Evolutionary conservation across 305 asterid genomes (phyloP).

Genomic region (Ajuga reptans): DNA sequence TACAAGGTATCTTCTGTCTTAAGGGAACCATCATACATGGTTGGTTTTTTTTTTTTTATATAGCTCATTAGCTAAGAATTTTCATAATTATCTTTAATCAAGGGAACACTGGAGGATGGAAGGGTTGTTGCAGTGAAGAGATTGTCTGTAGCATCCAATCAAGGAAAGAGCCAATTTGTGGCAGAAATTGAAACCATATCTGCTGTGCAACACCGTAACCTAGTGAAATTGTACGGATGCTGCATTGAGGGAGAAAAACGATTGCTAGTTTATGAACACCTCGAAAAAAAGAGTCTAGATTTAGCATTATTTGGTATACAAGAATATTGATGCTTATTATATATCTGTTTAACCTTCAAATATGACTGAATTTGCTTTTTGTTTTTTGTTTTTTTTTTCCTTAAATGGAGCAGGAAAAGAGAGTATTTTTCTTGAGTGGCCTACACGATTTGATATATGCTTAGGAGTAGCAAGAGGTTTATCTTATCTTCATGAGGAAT

Average conservation of each 20-base stretch:
- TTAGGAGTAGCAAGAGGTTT: constrained; percentile 76
- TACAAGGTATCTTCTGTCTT: constrained; percentile 41
- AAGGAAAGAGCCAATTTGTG: constrained; percentile 69
- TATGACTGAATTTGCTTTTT: background rate
- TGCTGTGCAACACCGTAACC: constrained; percentile 76
- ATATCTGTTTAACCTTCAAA: background rate
- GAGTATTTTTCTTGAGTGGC: constrained; percentile 48
- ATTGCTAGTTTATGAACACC: constrained; percentile 64
- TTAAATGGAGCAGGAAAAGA: constrained; percentile 33
- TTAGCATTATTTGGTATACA: constrained; percentile 53
- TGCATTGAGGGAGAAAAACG: constrained; percentile 69
- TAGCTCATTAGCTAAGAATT: background rate
- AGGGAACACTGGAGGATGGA: constrained; percentile 60
- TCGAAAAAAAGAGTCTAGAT: constrained; percentile 69
- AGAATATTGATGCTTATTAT: background rate
- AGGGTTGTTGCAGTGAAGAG: constrained; percentile 60
- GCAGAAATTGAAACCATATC: constrained; percentile 75
- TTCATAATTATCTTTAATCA: background rate
- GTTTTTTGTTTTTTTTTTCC: background rate
- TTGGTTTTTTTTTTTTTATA: background rate
- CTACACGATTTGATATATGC: constrained; percentile 57
- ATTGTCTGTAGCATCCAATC: constrained; percentile 60
- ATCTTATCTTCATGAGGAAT: constrained; percentile 76
- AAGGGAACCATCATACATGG: background rate
- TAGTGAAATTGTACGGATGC: constrained; percentile 70